These are phyloP conservation scores for Aphanomyces astaci DNA, from an alignment of 352 stramenopile species.

Conservation along the genomic window DNA sequence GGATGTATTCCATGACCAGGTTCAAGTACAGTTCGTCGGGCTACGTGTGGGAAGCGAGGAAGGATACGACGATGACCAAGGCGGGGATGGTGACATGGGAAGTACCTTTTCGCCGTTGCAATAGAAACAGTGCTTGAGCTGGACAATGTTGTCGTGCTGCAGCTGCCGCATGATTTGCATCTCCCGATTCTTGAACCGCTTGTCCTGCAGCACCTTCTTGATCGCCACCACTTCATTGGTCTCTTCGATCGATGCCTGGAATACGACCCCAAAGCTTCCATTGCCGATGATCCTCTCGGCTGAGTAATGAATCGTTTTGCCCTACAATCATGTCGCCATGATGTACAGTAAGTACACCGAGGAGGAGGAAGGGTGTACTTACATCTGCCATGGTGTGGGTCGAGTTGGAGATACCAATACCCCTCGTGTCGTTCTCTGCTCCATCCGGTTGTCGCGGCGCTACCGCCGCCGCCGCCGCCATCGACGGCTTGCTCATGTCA, in stretches of 20 bases:
- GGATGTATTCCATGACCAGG: constrained; percentile 98
- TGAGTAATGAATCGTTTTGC: constrained; percentile 92
- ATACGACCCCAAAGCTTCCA: constrained; percentile 99
- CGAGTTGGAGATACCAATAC: constrained; percentile 75
- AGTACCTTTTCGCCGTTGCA: constrained; percentile 86
- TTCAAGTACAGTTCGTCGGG: constrained; percentile 98
- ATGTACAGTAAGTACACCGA: neutral
- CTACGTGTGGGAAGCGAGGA: constrained; percentile 27
- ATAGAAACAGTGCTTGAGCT: constrained; percentile 99
- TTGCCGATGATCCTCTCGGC: constrained; percentile 99
- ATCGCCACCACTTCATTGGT: constrained; percentile 98
- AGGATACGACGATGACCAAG: neutral
- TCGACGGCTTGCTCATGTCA: constrained; percentile 18
- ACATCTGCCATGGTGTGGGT: constrained; percentile 73
- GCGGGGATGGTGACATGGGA: neutral
- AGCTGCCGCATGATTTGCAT: constrained; percentile 99
- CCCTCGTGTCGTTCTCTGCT: constrained; percentile 30
- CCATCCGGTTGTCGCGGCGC: neutral
- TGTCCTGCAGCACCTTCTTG: constrained; percentile 99
- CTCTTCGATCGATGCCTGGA: constrained; percentile 95
- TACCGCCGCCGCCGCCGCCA: neutral
- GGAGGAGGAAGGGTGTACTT: constrained; percentile 23
- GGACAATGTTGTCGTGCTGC: constrained; percentile 98
- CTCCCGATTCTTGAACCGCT: constrained; percentile 99
- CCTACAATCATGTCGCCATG: constrained; percentile 30